phyloP scores from a whole-genome alignment of 768 basidiomycete genomes.

The Chalciporus pseudorubinellus region DNA sequence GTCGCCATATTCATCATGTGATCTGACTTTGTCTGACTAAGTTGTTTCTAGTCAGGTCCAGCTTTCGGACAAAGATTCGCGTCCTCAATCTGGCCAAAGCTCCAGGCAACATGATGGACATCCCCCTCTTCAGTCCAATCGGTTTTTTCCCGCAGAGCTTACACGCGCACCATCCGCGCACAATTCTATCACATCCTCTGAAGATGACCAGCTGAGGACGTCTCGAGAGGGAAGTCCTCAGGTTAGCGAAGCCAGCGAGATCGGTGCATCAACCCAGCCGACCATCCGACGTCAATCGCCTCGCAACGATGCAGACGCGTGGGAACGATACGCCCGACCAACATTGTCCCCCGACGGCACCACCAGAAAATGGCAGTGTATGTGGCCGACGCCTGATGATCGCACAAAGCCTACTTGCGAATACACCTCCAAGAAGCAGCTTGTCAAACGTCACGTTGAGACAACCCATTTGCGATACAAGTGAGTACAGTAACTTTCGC shows the following conservation, averaged over 20 bases:
- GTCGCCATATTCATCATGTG: not conserved
- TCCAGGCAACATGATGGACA: slow-evolving; percentile 13
- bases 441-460: slow-evolving; percentile 67
- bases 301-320: slow-evolving; percentile 28
- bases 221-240: slow-evolving; percentile 32
- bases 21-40: slow-evolving; percentile 13
- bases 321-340: slow-evolving; percentile 35
- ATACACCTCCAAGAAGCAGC: slow-evolving; percentile 55
- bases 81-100: slow-evolving; percentile 8
- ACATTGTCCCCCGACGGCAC: slow-evolving; percentile 33
- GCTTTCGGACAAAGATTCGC: slow-evolving; percentile 18
- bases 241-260: slow-evolving; percentile 33
- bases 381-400: slow-evolving; percentile 37
- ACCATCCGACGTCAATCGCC: slow-evolving; percentile 24
- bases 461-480: slow-evolving; percentile 59
- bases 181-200: slow-evolving; percentile 24
- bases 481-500: slow-evolving; percentile 36
- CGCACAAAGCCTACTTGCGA: slow-evolving; percentile 36
- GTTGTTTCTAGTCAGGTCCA: slow-evolving; percentile 20
- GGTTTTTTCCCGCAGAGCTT: slow-evolving; percentile 6
- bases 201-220: slow-evolving; percentile 28
- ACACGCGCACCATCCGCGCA: slow-evolving; percentile 17
- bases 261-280: slow-evolving; percentile 14
- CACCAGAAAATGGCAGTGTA: slow-evolving; percentile 40
- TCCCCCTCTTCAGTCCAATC: slow-evolving; percentile 4